These are phyloP conservation scores for Beta macrorhiza DNA, from an alignment of 179 eudicot genomes.

Conservation along the genomic window DNA sequence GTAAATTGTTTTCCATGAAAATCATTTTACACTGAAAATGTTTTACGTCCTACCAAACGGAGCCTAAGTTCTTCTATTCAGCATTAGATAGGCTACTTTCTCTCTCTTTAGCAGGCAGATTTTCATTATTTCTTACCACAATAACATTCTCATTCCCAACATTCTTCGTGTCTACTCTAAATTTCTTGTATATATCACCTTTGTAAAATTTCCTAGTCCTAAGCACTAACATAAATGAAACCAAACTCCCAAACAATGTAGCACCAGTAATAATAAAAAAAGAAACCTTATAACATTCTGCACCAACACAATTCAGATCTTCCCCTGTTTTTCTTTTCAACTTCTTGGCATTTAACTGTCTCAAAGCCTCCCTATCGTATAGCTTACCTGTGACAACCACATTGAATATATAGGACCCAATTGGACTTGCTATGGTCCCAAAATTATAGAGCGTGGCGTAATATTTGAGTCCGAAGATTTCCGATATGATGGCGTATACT, in stretches of 20 bases:
- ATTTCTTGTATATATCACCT: too few relatives aligned
- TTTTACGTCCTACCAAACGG: too few relatives aligned
- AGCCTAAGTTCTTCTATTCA: too few relatives aligned
- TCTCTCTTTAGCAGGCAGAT: too few relatives aligned
- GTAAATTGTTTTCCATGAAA: too few relatives aligned
- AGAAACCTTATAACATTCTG: conserved; percentile 13
- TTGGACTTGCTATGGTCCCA: conserved; percentile 4
- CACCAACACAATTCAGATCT: conserved; percentile 13
- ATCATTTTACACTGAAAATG: too few relatives aligned
- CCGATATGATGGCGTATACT: conserved; percentile 22
- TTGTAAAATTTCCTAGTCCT: too few relatives aligned
- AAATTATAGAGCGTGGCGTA: conserved; percentile 23
- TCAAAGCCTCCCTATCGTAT: conserved; percentile 18
- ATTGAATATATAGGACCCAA: conserved; percentile 22
- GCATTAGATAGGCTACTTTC: too few relatives aligned
- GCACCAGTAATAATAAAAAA: conserved; percentile 20
- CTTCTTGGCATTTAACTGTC: conserved; percentile 14
- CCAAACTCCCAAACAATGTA: conserved; percentile 20
- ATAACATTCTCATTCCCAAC: too few relatives aligned
- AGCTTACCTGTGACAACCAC: conserved; percentile 18
- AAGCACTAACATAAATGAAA: not conserved
- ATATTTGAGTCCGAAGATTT: conserved; percentile 26
- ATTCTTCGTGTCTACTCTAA: too few relatives aligned
- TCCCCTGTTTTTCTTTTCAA: conserved; percentile 19
- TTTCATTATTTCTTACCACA: too few relatives aligned